Percentiles rank a stretch among this genome's conserved stretches.
Conservation (phyloP, 495 filamentous ascomycete genomes). For the Choiromyces venosus region DNA sequence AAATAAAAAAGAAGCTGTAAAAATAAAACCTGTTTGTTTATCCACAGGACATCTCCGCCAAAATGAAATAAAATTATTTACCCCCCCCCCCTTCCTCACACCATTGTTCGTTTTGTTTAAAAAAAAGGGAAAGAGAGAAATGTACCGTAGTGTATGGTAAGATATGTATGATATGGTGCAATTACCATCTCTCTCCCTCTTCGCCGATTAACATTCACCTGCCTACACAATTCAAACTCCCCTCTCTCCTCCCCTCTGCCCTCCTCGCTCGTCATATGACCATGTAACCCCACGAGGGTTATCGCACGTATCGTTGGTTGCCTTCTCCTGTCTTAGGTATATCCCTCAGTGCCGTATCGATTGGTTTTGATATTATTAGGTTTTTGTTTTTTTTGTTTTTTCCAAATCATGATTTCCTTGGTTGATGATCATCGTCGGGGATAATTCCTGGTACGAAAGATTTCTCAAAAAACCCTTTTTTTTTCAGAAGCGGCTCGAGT, state of each 20-base stretch:
- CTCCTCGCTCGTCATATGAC: not conserved
- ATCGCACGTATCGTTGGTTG: constrained; percentile 1
- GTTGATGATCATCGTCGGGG: constrained; percentile 29
- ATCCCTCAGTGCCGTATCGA: not conserved
- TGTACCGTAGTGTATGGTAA: too few species aligned
- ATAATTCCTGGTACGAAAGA: constrained; percentile 16
- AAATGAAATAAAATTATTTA: not conserved
- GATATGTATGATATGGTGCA: not conserved
- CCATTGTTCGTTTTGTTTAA: not conserved
- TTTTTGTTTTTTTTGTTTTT: not conserved
- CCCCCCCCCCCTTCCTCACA: not conserved
- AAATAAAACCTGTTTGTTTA: not conserved
- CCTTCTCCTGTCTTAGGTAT: constrained; percentile 1
- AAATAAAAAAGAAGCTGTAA: not conserved
- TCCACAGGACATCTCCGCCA: not conserved
- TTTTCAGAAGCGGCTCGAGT: constrained; percentile 30
- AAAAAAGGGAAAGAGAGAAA: not conserved
- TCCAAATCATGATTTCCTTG: constrained; percentile 7
- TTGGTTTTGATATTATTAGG: not conserved
- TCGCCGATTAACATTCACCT: not conserved
- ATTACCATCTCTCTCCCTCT: not conserved
- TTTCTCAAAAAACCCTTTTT: not conserved
- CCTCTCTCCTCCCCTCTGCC: not conserved
- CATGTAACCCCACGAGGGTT: not conserved
- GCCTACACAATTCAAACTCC: not conserved